Evolutionary conservation across 148 eudicot genomes (phyloP).

Genomic region (Rhododendron williamsianum): DNA sequence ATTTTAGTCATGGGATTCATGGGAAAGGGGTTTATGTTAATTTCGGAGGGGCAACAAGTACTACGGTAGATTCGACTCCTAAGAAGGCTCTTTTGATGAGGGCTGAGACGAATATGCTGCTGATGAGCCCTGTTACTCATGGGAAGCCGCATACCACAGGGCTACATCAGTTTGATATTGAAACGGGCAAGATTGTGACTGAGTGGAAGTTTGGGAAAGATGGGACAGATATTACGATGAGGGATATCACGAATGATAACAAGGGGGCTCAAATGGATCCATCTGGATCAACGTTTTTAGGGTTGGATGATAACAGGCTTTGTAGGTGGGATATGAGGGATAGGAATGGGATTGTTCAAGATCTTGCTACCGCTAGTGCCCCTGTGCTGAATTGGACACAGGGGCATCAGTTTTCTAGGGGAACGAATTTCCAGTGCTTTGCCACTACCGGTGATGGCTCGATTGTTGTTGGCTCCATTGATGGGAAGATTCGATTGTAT

Average conservation of each 20-base stretch:
- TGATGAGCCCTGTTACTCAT: slow-evolving; percentile 55
- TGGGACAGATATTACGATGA: slow-evolving; percentile 69
- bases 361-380: slow-evolving; percentile 34
- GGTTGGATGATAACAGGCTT: slow-evolving; percentile 70
- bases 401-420: slow-evolving; percentile 75
- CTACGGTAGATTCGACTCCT: slow-evolving; percentile 35
- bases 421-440: slow-evolving; percentile 79
- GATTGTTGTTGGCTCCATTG: slow-evolving; percentile 76
- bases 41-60: slow-evolving; percentile 18
- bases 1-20: slow-evolving; percentile 66
- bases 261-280: slow-evolving; percentile 74
- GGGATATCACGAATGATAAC: slow-evolving; percentile 63
- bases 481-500: slow-evolving; percentile 74
- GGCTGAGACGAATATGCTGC: slow-evolving; percentile 69
- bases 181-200: slow-evolving; percentile 61
- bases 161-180: slow-evolving; percentile 68
- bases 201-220: slow-evolving; percentile 82
- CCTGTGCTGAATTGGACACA: slow-evolving; percentile 71
- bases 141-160: slow-evolving; percentile 61
- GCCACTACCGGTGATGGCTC: slow-evolving; percentile 81
- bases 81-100: slow-evolving; percentile 64
- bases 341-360: slow-evolving; percentile 53
- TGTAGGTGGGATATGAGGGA: slow-evolving; percentile 88
- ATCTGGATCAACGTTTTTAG: slow-evolving; percentile 69
- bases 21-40: slow-evolving; percentile 70